Base-by-base conservation (phyloP, 768 basidiomycete species). In the Heimioporus sp. region DNA sequence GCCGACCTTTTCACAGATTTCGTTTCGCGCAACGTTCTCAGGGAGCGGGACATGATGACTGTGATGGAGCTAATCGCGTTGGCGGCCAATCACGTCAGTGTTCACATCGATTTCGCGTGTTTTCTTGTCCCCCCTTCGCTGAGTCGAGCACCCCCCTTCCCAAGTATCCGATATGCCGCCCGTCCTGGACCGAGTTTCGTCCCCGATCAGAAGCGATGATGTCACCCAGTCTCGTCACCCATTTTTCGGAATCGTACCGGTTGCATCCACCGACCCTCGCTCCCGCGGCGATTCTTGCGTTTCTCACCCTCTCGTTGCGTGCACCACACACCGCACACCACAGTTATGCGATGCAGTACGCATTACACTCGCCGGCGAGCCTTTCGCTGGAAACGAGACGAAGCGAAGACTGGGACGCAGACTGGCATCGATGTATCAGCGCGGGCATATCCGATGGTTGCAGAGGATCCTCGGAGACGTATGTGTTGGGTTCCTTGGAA, bases 281-380 rank as follows among this genome's bases (percentile, higher is more conserved):
- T 0, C 74, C 81, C 9, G 83, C 89, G 15, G 89, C 88, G 5
- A 86, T 91, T 48, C 79, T 90, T 13, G 76, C 82, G 0, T 90
- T 83, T 65, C 72, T 89, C 36, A 79, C 81, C 2, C 71, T 87
- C 7, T 72, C 77, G 17, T 63, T 68, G 44, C 65, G 55, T 36
- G 48, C 65, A 13, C 53, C 53, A 20, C 39, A 36, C 16, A 37
- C 57, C 10, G 24, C 31, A n/a, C 49, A 48, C n/a, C 17, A 34
- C 12, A 54, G 28, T 37, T 34, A 38, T 34, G 19, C 45, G 6
- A 50, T 45, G 12, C 35, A 38, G 5, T 30, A 56, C 28, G 47
- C 49, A 11, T 39, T 67, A 11, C 60, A 45, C 4, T 16, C 49
- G 11, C 65, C 64, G 3, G 45, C 56, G 13, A 60, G 48, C 35